Percentiles rank a stretch among this genome's conserved stretches.
Conservation (phyloP, 2,329 filamentous ascomycete genomes). For the Shiraia bambusicola region DNA sequence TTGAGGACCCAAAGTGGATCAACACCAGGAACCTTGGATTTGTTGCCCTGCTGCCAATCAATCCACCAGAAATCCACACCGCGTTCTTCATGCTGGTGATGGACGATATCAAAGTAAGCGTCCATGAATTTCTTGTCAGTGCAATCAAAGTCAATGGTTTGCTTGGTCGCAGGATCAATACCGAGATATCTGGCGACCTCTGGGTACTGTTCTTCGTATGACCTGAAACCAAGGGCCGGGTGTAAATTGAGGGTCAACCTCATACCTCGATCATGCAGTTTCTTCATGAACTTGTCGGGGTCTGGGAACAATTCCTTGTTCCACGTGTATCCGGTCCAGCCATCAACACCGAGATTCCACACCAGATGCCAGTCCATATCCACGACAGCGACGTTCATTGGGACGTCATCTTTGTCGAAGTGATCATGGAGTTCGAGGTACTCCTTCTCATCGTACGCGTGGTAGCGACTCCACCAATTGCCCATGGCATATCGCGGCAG, state of each 20-base stretch:
- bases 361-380: slow-evolving; percentile 70
- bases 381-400: slow-evolving; percentile 60
- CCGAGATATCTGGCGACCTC: slow-evolving; percentile 56
- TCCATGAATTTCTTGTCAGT: slow-evolving; percentile 57
- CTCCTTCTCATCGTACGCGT: slow-evolving; percentile 58
- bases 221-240: slow-evolving; percentile 60
- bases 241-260: slow-evolving; percentile 63
- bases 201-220: slow-evolving; percentile 59
- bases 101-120: slow-evolving; percentile 60
- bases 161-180: slow-evolving; percentile 53
- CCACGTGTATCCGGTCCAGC: slow-evolving; percentile 66
- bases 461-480: slow-evolving; percentile 68
- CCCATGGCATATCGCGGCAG: slow-evolving; percentile 61
- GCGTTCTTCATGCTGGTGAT: slow-evolving; percentile 57
- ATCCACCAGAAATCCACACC: slow-evolving; percentile 68
- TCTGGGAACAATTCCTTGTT: slow-evolving; percentile 60
- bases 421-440: slow-evolving; percentile 61
- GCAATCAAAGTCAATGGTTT: slow-evolving; percentile 59
- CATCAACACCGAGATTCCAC: slow-evolving; percentile 43
- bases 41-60: slow-evolving; percentile 65
- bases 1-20: slow-evolving; percentile 67
- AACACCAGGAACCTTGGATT: slow-evolving; percentile 57
- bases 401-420: slow-evolving; percentile 55
- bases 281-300: slow-evolving; percentile 53
- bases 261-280: slow-evolving; percentile 55